Evolutionary conservation across 2,329 filamentous ascomycete genomes (phyloP).

Genomic region (Aspergillus hiratsukae): DNA sequence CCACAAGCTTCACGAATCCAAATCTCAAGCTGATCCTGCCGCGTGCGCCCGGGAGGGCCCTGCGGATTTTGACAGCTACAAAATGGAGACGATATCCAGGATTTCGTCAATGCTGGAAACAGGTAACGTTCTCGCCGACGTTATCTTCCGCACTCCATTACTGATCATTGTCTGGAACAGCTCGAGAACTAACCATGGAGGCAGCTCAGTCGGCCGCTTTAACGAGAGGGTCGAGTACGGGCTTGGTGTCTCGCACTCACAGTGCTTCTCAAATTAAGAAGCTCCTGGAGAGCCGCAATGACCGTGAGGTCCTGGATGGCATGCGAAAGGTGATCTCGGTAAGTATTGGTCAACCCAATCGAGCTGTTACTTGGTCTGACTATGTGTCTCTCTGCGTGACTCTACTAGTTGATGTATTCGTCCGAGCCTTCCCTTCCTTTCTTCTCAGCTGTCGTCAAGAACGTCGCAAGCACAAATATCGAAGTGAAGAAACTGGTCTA

Average conservation of each 20-base stretch:
- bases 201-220: slow-evolving; percentile 81
- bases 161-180: slow-evolving; percentile 46
- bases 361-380: slow-evolving; percentile 11
- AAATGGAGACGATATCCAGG: slow-evolving; percentile 92
- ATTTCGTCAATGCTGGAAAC: slow-evolving; percentile 94
- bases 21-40: background rate
- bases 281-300: slow-evolving; percentile 86
- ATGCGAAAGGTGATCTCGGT: slow-evolving; percentile 84
- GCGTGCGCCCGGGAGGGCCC: slow-evolving; percentile 10
- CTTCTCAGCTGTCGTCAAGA: slow-evolving; percentile 98
- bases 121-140: slow-evolving; percentile 51
- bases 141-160: slow-evolving; percentile 7
- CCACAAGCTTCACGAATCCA: background rate
- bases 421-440: slow-evolving; percentile 82
- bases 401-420: slow-evolving; percentile 85
- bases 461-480: slow-evolving; percentile 87
- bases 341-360: slow-evolving; percentile 23
- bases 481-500: slow-evolving; percentile 98
- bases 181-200: slow-evolving; percentile 94
- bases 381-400: slow-evolving; percentile 4
- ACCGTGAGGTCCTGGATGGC: slow-evolving; percentile 88
- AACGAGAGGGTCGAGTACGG: slow-evolving; percentile 47
- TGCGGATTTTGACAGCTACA: slow-evolving; percentile 12
- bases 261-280: slow-evolving; percentile 87
- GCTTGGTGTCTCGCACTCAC: slow-evolving; percentile 60